A percentile compares a stretch with the other conserved stretches of the same genome.
These are phyloP conservation scores for Phytopythium oedochilum DNA, from an alignment of 352 stramenopile genomes.

Conservation along the genomic window DNA sequence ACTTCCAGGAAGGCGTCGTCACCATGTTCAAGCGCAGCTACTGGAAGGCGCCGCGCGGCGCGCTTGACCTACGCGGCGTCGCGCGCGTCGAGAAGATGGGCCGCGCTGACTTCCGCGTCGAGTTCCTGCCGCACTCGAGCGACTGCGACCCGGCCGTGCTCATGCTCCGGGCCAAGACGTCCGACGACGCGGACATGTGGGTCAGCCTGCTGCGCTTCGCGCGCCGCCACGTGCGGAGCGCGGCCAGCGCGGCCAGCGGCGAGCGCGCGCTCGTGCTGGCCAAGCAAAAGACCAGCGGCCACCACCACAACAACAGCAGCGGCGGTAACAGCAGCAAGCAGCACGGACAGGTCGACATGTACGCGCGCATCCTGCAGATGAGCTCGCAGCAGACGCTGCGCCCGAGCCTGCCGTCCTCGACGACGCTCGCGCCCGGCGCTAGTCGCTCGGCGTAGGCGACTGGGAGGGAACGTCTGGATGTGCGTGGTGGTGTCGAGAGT, in stretches of 20 bases:
- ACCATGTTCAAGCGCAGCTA: slow-evolving; percentile 85
- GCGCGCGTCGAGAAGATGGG: slow-evolving; percentile 66
- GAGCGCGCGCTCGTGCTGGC: slow-evolving; percentile 3
- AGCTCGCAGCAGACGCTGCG: not conserved
- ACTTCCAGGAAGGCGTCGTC: slow-evolving; percentile 65
- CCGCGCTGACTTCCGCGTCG: slow-evolving; percentile 58
- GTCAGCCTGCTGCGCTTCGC: slow-evolving; percentile 69
- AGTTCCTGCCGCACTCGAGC: slow-evolving; percentile 36
- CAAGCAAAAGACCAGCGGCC: slow-evolving; percentile 7
- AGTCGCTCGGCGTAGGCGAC: not conserved
- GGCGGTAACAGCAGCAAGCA: not conserved
- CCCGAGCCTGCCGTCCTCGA: slow-evolving; percentile 1
- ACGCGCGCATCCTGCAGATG: slow-evolving; percentile 7
- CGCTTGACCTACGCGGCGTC: slow-evolving; percentile 66
- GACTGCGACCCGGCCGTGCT: slow-evolving; percentile 37
- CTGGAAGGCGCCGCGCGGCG: slow-evolving; percentile 69
- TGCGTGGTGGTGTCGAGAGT: not conserved
- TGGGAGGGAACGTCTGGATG: not conserved
- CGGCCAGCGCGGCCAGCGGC: slow-evolving; percentile 6
- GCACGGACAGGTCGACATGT: slow-evolving; percentile 5
- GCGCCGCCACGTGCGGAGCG: slow-evolving; percentile 33
- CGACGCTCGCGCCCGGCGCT: not conserved
- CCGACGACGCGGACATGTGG: slow-evolving; percentile 64
- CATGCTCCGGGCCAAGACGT: slow-evolving; percentile 53
- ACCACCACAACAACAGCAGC: not conserved